A percentile compares a stretch with the other conserved stretches of the same genome.
Evolutionary conservation across 805 yeast genomes (phyloP).

Genomic region (Ogataea paraovalis): DNA sequence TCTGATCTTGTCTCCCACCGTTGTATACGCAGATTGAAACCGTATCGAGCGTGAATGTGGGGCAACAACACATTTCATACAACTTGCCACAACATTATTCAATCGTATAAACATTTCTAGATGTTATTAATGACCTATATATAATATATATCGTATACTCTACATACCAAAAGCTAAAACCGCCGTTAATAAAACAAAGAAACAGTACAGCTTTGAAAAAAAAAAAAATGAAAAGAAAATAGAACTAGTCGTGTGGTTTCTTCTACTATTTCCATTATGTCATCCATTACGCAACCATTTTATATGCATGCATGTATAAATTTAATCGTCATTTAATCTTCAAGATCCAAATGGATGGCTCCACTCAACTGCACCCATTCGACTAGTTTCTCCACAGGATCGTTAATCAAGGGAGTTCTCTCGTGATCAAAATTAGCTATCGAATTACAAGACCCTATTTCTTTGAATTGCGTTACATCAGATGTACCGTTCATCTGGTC

Average conservation of each 20-base stretch:
- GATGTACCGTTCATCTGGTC: conserved; percentile 5
- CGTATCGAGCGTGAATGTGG: background rate
- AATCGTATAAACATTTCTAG: background rate
- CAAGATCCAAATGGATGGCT: conserved; percentile 21
- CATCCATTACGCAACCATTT: no score
- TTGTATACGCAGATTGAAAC: background rate
- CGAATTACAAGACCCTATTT: conserved; percentile 7
- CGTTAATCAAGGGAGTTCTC: conserved; percentile 14
- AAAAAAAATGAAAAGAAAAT: background rate
- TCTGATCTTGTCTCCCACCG: background rate
- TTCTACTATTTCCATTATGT: no score
- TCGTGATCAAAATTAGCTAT: conserved; percentile 23
- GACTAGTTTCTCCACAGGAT: conserved; percentile 15
- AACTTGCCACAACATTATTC: background rate
- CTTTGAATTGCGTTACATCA: conserved; percentile 8
- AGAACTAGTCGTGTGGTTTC: no score
- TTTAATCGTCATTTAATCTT: no score
- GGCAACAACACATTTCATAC: background rate
- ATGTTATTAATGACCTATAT: no score
- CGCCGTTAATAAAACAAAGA: no score
- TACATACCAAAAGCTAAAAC: background rate
- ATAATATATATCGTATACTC: no score
- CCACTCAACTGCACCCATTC: conserved; percentile 19
- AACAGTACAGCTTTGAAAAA: background rate
- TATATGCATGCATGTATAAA: no score